Evolutionary conservation across 148 eudicot genomes (phyloP), one percentile per base, ranked within the genome.

Genomic region (Fagopyrum tataricum): DNA sequence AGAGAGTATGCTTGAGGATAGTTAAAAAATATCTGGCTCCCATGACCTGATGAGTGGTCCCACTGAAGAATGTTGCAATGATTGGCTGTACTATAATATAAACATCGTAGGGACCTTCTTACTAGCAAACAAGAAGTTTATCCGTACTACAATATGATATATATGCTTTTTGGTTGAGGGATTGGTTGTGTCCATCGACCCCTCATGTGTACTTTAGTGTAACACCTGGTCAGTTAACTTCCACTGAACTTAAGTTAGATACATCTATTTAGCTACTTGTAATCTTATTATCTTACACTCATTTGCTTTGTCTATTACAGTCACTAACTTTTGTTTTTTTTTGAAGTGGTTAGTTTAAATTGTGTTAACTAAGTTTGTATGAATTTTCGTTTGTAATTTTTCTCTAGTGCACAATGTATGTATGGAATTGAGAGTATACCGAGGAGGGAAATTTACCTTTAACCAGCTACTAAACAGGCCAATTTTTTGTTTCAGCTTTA

Each of bases 401-500:
- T 49, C 18, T 15, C 2, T 31, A 31, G 37, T 31, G 37, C 37
- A 31, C 2, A 31, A 15, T 49, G 55, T 49, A 49, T 55, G 49
- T 46, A 55, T 55, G 24, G 21, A 55, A 26, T 55, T 53, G 49
- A 5, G 8, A 46, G 13, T 48, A 37, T 26, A 24, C 64, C 67
- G 14, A 24, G 4, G 17, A 61, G 17, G 23, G n/a, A 61, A 23
- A 23, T 9, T 8, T 21, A 23, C 31, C 13, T 2, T 56, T 10
- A 61, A 11, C 17, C 64, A 6, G 24, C 58, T 55, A 4, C 62
- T 73, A 7, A 56, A 10, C 4, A 61, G 41, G 61, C 17, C 70
- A 10, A 26, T 42, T 26, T 48, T 75, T 73, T 66, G 68, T 56
- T 73, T 78, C 77, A 95, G 99, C 99, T 79, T 80, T 95, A 83